Percentiles rank a stretch among this genome's conserved stretches.
Evolutionary conservation across 129 eudicot genomes (phyloP).

Genomic region (Chrysanthemum lavandulifolium): DNA sequence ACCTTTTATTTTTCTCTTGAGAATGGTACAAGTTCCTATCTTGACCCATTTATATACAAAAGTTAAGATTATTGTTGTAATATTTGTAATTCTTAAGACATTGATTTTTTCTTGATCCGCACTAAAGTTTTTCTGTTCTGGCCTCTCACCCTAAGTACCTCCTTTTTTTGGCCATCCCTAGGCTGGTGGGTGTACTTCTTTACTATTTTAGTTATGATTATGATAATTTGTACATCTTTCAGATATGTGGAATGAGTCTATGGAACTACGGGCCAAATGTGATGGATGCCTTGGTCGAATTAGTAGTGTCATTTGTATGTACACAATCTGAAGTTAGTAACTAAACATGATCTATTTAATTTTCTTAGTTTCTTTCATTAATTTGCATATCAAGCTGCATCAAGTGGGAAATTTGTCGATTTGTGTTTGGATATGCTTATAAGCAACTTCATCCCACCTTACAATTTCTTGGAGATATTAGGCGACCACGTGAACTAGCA

Average conservation of each 20-base stretch:
- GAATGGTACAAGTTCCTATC: not conserved
- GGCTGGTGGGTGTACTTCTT: not conserved
- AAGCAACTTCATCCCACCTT: constrained; percentile 71
- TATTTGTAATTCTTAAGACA: not conserved
- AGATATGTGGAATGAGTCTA: constrained; percentile 81
- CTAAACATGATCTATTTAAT: not conserved
- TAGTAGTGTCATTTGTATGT: constrained; percentile 71
- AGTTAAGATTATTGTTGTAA: not conserved
- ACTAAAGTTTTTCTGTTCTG: no score
- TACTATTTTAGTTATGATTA: constrained; percentile 3
- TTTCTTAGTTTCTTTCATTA: not conserved
- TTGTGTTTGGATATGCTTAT: constrained; percentile 90
- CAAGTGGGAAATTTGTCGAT: constrained; percentile 74
- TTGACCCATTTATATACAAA: not conserved
- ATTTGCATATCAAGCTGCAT: constrained; percentile 57
- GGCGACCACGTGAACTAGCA: constrained; percentile 59
- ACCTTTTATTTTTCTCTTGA: not conserved
- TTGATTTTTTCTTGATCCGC: not conserved
- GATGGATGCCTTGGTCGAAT: constrained; percentile 86
- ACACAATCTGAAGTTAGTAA: not conserved
- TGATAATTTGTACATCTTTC: constrained; percentile 13
- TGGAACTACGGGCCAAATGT: constrained; percentile 90
- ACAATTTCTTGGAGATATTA: constrained; percentile 41
- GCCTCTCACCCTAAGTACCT: not conserved
- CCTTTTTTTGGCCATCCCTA: not conserved